Evolutionary conservation across 352 stramenopile species (phyloP).

Genomic region (Phytophthora foliorum): DNA sequence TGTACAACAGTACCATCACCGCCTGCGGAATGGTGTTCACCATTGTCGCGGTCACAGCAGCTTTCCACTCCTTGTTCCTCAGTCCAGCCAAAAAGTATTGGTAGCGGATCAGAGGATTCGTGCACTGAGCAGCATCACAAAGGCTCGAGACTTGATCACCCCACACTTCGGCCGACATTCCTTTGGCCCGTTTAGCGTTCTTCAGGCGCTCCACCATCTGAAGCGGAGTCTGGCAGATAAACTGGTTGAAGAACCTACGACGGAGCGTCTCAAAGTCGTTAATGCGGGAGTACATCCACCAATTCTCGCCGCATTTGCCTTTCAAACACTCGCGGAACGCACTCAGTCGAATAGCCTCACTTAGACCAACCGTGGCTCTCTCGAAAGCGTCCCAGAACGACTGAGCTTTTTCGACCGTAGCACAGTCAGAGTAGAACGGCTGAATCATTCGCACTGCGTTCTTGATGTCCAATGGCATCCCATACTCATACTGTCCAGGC

Average conservation of each 20-base stretch:
- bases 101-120: background rate
- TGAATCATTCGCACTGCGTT: background rate
- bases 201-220: slow-evolving; percentile 7
- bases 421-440: background rate
- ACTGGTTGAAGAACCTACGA: background rate
- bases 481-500: too few relatives aligned
- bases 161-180: background rate
- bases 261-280: slow-evolving; percentile 1
- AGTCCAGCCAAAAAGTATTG: slow-evolving; percentile 8
- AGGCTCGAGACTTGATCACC: background rate
- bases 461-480: background rate
- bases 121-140: background rate
- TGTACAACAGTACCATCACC: background rate
- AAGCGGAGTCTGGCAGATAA: background rate
- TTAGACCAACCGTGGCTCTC: background rate
- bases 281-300: slow-evolving; percentile 15
- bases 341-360: background rate
- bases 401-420: background rate
- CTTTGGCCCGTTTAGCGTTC: background rate
- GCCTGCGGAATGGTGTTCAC: background rate
- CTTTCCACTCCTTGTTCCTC: background rate
- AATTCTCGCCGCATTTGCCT: slow-evolving; percentile 1
- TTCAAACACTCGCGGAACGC: slow-evolving; percentile 6
- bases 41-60: background rate
- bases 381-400: background rate